These are phyloP conservation scores for Xylariales sp. DNA, from an alignment of 2,329 filamentous ascomycete species.

Conservation along the genomic window DNA sequence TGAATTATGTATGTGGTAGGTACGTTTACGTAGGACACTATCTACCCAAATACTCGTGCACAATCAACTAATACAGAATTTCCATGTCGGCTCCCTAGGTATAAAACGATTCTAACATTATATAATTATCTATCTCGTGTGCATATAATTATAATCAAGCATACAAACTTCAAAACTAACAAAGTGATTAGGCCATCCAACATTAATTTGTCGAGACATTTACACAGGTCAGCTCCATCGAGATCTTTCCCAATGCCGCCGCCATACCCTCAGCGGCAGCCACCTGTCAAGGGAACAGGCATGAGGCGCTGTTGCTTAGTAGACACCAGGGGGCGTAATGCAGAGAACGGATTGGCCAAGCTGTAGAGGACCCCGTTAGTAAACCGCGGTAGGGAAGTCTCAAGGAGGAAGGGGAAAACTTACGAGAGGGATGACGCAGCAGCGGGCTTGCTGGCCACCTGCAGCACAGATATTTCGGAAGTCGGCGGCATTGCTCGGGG, in stretches of 20 bases:
- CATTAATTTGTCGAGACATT: too few species aligned
- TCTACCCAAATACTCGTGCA: too few species aligned
- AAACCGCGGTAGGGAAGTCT: not conserved
- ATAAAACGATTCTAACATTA: too few species aligned
- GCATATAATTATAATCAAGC: too few species aligned
- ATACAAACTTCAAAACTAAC: too few species aligned
- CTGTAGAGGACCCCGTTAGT: not conserved
- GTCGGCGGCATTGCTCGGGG: constrained; percentile 53
- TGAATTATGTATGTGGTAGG: too few species aligned
- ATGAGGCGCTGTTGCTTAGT: not conserved
- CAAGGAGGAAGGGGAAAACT: constrained; percentile 22
- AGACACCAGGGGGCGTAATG: not conserved
- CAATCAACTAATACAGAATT: too few species aligned
- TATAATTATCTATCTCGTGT: too few species aligned
- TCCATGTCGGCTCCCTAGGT: too few species aligned
- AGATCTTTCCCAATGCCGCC: not conserved
- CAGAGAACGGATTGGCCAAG: constrained; percentile 23
- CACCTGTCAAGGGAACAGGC: not conserved
- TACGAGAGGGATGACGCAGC: constrained; percentile 62
- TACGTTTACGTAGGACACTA: too few species aligned
- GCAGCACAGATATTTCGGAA: constrained; percentile 58
- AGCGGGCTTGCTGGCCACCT: constrained; percentile 60
- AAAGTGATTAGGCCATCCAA: too few species aligned
- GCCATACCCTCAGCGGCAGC: not conserved
- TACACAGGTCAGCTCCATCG: too few species aligned